Evolutionary conservation across 441 rosid species (phyloP).

Genomic region (Gossypium lobatum): DNA sequence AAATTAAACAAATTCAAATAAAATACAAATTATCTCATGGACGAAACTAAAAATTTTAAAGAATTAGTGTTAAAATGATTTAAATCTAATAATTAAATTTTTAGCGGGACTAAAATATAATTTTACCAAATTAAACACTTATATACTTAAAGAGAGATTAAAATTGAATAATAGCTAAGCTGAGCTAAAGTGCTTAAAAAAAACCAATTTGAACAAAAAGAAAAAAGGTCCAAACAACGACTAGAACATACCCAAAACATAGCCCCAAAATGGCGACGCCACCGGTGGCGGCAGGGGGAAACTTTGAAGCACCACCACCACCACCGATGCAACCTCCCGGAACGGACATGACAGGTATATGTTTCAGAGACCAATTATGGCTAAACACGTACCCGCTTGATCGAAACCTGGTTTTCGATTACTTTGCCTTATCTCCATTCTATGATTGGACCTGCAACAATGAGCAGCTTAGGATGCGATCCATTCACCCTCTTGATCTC

Average conservation of each 20-base stretch:
- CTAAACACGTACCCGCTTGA: conserved; percentile 82
- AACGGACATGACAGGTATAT: conserved; percentile 89
- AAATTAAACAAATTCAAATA: no score
- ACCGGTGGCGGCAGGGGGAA: conserved; percentile 6
- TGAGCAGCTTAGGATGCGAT: conserved; percentile 63
- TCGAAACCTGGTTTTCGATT: conserved; percentile 79
- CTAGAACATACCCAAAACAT: background rate
- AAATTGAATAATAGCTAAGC: no score
- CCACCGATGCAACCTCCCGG: conserved; percentile 54
- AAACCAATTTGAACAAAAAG: no score
- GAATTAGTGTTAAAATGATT: no score
- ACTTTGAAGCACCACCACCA: conserved; percentile 42
- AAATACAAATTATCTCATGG: no score
- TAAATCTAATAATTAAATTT: no score
- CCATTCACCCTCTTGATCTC: conserved; percentile 74
- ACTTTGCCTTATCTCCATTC: conserved; percentile 85
- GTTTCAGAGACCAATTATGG: conserved; percentile 93
- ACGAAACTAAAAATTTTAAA: no score
- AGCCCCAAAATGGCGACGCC: conserved; percentile 32
- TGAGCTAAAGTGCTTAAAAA: no score
- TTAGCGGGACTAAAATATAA: no score
- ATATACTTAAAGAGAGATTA: no score
- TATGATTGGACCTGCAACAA: conserved; percentile 82
- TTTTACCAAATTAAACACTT: no score
- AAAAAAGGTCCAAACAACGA: background rate